Base-by-base conservation (phyloP, 106 monocot genomes). In the Dioscorea alata region DNA sequence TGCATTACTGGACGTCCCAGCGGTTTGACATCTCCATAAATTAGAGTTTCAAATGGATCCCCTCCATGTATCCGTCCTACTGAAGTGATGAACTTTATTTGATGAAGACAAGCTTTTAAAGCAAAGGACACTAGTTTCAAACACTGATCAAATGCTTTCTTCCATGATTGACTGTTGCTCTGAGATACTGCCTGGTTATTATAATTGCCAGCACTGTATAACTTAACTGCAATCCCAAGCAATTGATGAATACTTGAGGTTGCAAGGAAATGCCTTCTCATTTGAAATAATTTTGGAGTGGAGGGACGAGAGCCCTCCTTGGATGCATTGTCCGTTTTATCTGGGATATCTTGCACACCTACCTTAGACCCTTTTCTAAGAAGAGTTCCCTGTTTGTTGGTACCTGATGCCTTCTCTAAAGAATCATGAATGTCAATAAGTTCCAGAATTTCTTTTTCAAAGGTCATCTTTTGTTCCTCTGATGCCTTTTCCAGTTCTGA, bases 361-460 rank as follows among this genome's bases (percentile, higher is more conserved):
- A 58, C 48, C 71, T 22, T 80, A 60, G 74, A 15, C n/a, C 70
- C 75, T 69, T 74, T 88, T 60, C 61, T 78, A 12, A 21, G 33
- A 67, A 65, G 58, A 68, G 33, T 58, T 50, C 23, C 60, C 23
- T 73, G 66, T 66, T 69, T 88, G 52, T 32, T 75, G 8, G 63
- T 63, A 18, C 60, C 61, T 34, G 50, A 48, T 50, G 77, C 81
- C 50, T 81, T 91, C 25, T 97, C 81, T 28, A 92, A 33, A 59
- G 58, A 71, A 56, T 77, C 31, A 66, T 87, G 64, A 18, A 76
- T 70, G 72, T 72, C 63, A 60, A 83, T 65, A 64, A 97, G 76
- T 23, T 74, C 80, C 62, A 84, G 42, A 24, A 97, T 71, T 87
- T 97, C 92, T 73, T 80, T 81, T 68, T 85, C 74, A 57, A 89